A percentile compares a stretch with the other conserved stretches of the same genome.
These are phyloP conservation scores for Phytophthora cryptogea DNA, from an alignment of 352 stramenopile genomes.

Conservation along the genomic window DNA sequence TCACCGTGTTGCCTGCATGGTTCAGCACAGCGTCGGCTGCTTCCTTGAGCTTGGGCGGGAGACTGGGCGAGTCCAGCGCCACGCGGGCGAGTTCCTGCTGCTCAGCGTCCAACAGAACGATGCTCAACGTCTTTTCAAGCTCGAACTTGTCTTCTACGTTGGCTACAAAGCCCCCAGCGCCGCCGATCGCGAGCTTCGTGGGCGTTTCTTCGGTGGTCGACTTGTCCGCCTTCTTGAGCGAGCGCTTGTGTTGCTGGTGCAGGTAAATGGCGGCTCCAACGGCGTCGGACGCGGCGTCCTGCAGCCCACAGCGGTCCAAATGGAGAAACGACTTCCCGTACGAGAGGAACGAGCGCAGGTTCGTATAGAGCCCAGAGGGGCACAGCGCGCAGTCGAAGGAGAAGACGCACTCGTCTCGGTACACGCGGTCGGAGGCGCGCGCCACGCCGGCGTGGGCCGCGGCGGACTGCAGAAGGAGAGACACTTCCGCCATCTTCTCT, in stretches of 20 bases:
- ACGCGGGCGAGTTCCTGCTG: slow-evolving; percentile 44
- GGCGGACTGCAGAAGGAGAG: slow-evolving; percentile 30
- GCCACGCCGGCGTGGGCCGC: slow-evolving; percentile 53
- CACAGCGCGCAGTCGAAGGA: slow-evolving; percentile 94
- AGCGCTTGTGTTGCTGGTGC: slow-evolving; percentile 66
- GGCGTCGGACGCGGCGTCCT: slow-evolving; percentile 21
- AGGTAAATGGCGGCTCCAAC: slow-evolving; percentile 63
- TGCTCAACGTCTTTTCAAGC: slow-evolving; percentile 70
- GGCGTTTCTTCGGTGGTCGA: slow-evolving; percentile 26
- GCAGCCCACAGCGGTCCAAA: slow-evolving; percentile 47
- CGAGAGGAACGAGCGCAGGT: slow-evolving; percentile 93
- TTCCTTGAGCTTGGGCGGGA: slow-evolving; percentile 60
- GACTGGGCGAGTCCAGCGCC: slow-evolving; percentile 33
- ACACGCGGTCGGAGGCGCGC: slow-evolving; percentile 80
- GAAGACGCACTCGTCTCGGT: slow-evolving; percentile 97
- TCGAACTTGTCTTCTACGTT: slow-evolving; percentile 90
- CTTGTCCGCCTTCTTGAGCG: slow-evolving; percentile 23
- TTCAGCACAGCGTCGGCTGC: slow-evolving; percentile 66
- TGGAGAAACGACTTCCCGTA: slow-evolving; percentile 80
- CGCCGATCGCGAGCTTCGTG: slow-evolving; percentile 96
- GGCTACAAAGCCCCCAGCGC: slow-evolving; percentile 94
- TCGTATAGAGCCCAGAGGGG: slow-evolving; percentile 85
- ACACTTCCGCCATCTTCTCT: slow-evolving; percentile 20
- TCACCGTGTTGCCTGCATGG: slow-evolving; percentile 78
- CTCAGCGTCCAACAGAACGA: slow-evolving; percentile 73